phyloP scores from a whole-genome alignment of 306 rosid genomes.

The Dalbergia cultrata region DNA sequence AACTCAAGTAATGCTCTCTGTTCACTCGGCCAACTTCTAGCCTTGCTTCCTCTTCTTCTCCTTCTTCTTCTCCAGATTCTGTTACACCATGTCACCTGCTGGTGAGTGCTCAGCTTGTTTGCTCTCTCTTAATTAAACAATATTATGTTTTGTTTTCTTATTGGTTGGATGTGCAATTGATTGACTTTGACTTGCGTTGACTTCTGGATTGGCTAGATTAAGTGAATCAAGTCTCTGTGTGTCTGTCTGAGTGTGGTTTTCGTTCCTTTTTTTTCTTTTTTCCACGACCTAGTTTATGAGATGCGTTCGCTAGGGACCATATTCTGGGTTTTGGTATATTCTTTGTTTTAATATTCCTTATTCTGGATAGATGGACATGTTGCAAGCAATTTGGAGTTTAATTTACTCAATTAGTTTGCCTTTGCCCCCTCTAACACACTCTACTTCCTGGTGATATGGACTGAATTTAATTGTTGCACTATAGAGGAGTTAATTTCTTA shows the following conservation, averaged over 20 bases:
- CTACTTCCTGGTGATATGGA: slow-evolving; percentile 3
- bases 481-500: not conserved
- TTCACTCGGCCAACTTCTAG: not conserved
- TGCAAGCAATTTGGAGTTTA: slow-evolving; percentile 28
- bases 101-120: not conserved
- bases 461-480: not conserved
- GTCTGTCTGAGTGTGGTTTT: not conserved
- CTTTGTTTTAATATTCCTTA: slow-evolving; percentile 28
- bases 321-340: slow-evolving; percentile 37
- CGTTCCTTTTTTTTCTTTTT: no score
- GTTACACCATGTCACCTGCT: slow-evolving; percentile 54
- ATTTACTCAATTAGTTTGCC: slow-evolving; percentile 7
- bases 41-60: slow-evolving; percentile 13
- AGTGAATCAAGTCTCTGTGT: slow-evolving; percentile 13
- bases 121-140: not conserved
- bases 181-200: slow-evolving; percentile 44
- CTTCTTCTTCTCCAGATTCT: slow-evolving; percentile 42
- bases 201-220: slow-evolving; percentile 18
- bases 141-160: not conserved
- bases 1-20: slow-evolving; percentile 38
- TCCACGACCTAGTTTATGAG: not conserved
- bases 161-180: slow-evolving; percentile 10
- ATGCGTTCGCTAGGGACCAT: slow-evolving; percentile 28
- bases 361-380: not conserved
- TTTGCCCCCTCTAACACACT: not conserved